Percentiles rank a stretch among this genome's conserved stretches.
phyloP scores from a whole-genome alignment of 169 alveolate genomes.

The Cyclospora cayetanensis region DNA sequence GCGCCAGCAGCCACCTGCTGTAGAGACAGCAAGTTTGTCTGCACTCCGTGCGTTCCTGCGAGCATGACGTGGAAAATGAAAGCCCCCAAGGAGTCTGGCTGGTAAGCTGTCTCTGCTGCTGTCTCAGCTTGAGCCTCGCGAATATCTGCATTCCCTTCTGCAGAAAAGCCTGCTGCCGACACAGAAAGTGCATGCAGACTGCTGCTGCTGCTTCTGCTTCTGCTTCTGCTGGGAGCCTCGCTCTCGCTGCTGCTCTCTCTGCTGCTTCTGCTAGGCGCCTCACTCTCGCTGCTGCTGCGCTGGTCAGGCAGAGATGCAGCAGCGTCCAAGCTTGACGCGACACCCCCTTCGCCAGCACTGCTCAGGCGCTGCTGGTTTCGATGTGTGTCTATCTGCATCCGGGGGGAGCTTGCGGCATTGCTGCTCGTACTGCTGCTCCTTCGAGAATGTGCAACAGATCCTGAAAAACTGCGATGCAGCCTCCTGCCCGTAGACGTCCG shows the following conservation, averaged over 20 bases:
- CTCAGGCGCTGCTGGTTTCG: neutral
- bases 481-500: neutral
- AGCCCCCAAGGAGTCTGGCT: neutral
- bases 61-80: neutral
- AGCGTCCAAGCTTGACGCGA: too few relatives aligned
- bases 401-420: too few relatives aligned
- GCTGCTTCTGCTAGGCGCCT: neutral
- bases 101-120: neutral
- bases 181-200: neutral
- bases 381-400: neutral
- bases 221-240: neutral
- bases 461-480: neutral
- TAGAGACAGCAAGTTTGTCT: neutral
- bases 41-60: slow-evolving; percentile 1
- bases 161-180: neutral
- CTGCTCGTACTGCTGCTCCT: neutral
- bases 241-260: neutral
- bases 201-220: neutral
- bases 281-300: neutral
- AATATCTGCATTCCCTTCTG: neutral
- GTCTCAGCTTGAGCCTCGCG: neutral
- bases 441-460: neutral
- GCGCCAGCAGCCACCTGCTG: slow-evolving; percentile 25
- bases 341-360: too few relatives aligned
- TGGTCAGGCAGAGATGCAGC: neutral